Base-by-base conservation (phyloP, 2,329 filamentous ascomycete genomes). In the Phialophora macrospora region DNA sequence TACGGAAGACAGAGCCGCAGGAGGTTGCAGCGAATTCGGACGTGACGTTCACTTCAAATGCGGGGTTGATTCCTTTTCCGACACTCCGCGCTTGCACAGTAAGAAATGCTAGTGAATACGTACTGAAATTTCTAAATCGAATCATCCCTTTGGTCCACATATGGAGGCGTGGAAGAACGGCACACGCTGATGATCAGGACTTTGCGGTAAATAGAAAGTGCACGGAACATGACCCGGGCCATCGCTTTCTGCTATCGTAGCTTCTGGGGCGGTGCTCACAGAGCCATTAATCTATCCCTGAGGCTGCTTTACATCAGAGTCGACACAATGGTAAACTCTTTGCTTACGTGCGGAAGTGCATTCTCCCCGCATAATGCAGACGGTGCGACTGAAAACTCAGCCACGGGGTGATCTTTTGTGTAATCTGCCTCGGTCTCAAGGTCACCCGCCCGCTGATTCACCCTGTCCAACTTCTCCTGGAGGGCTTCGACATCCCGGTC, bases 1-100 rank as follows among this genome's bases (percentile, higher is more conserved):
- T 28, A 51, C 48, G 48, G 48, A 17, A 51, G 48, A 51, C 22
- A 51, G 24, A 11, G 48, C 48, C 48, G 48, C 20, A 51, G 48
- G 48, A 51, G 8, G 48, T 26, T 51, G 48, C 48, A 51, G 14
- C 48, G 48, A 51, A 17, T 17, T 11, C 26, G 32, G 32, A 34
- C 32, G 32, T 34, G 22, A 51, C 4, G 3, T 26, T 22, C n/a
- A 26, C 46, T 11, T 4, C 20, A 34, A 55, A 55, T 55, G 52
- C 52, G 28, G 52, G 52, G 52, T 17, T 30, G 52, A 17, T 34
- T 14, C 4, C 24, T 22, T 34, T 7, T 34, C 52, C 52, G 52
- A 28, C 4, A 55, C 28, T 55, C 52, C 52, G 52, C 52, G 52
- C 24, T 2, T n/a, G 20, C 11, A 14, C 22, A 26, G 11, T 24